A percentile compares a stretch with the other conserved stretches of the same genome.
Conservation (phyloP, 2,329 filamentous ascomycete species). For the Amylocarpus encephaloides region DNA sequence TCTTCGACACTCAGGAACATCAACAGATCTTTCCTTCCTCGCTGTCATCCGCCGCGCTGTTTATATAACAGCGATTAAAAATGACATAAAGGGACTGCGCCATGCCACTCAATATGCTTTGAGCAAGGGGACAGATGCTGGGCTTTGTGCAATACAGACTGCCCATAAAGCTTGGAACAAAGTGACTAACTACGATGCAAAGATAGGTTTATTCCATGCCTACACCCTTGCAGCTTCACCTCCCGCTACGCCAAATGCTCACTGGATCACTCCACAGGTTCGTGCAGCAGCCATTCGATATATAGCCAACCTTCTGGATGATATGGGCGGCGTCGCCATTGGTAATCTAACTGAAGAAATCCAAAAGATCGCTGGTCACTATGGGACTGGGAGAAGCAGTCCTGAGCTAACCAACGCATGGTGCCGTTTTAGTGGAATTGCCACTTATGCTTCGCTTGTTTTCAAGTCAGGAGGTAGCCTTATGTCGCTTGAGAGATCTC, state of each 20-base stretch:
- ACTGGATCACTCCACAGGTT: too few species aligned
- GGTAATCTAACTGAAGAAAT: too few species aligned
- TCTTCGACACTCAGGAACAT: background rate
- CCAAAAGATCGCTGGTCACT: too few species aligned
- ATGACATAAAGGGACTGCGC: slow-evolving; percentile 6
- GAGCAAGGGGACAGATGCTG: background rate
- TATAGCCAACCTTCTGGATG: too few species aligned
- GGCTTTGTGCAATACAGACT: background rate
- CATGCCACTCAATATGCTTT: background rate
- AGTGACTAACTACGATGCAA: background rate
- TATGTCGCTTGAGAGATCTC: background rate
- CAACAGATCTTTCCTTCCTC: background rate
- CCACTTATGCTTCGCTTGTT: too few species aligned
- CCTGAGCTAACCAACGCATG: background rate
- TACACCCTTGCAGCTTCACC: background rate
- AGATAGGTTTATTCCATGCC: background rate
- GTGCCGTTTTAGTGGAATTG: background rate
- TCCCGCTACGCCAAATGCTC: too few species aligned
- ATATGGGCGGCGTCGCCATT: too few species aligned
- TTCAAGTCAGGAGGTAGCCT: too few species aligned
- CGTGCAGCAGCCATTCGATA: too few species aligned
- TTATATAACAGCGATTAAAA: slow-evolving; percentile 7
- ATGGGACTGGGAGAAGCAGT: too few species aligned
- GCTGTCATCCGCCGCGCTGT: slow-evolving; percentile 10
- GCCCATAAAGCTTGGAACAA: background rate